phyloP scores from a whole-genome alignment of 805 yeast genomes.

The Candida germanica region DNA sequence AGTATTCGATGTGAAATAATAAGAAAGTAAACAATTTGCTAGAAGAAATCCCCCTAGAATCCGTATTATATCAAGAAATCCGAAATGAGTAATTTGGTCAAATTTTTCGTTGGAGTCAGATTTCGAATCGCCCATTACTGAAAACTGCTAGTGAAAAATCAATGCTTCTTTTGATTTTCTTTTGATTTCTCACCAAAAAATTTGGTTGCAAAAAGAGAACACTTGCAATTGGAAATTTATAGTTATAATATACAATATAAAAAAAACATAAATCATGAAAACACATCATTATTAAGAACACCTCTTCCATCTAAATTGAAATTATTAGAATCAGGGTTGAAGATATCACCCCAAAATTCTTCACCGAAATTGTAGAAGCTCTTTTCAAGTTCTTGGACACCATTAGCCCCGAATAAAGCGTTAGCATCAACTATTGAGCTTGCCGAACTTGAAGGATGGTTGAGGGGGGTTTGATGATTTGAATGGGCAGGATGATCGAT shows the following conservation, averaged over 20 bases:
- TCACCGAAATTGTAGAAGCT: constrained; percentile 59
- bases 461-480: neutral
- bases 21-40: constrained; percentile 49
- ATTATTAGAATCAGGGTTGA: constrained; percentile 33
- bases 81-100: constrained; percentile 15
- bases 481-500: neutral
- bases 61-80: constrained; percentile 41
- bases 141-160: too few relatives aligned
- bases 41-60: constrained; percentile 45
- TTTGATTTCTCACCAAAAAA: too few relatives aligned
- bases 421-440: neutral
- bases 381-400: constrained; percentile 33
- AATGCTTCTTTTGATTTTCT: too few relatives aligned
- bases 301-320: constrained; percentile 29
- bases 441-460: neutral
- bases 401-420: constrained; percentile 5
- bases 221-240: neutral
- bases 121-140: too few relatives aligned
- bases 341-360: constrained; percentile 67
- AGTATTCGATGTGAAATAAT: constrained; percentile 53
- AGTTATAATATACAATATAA: constrained; percentile 12
- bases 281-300: constrained; percentile 22
- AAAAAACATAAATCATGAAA: constrained; percentile 12
- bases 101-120: neutral
- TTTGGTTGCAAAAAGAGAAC: neutral